A percentile compares a stretch with the other conserved stretches of the same genome.
Evolutionary conservation across 2,329 filamentous ascomycete genomes (phyloP).

Genomic region (Cladosporium sp.): DNA sequence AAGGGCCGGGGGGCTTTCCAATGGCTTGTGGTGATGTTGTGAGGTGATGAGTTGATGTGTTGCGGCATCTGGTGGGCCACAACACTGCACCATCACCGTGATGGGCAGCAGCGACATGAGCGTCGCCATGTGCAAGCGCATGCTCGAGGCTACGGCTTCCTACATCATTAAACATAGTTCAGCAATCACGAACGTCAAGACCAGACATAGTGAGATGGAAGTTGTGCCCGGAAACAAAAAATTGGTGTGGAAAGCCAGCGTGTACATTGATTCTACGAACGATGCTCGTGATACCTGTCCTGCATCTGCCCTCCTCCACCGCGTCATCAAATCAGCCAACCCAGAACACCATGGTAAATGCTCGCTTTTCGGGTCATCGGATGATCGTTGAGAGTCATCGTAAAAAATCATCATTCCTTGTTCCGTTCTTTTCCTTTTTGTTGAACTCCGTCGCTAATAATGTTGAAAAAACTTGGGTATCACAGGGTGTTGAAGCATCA

Average conservation of each 20-base stretch:
- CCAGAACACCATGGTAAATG: conserved; percentile 18
- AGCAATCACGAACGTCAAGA: not conserved
- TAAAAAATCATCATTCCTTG: conserved; percentile 23
- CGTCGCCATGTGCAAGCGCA: not conserved
- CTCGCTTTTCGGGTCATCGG: conserved; percentile 18
- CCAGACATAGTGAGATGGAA: not conserved
- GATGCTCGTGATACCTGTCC: conserved; percentile 9
- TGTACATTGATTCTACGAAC: conserved; percentile 15
- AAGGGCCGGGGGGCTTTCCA: not conserved
- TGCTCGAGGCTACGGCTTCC: not conserved
- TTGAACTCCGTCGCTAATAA: conserved; percentile 33
- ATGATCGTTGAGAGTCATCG: conserved; percentile 32
- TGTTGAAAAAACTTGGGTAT: conserved; percentile 27
- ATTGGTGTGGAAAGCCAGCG: conserved; percentile 9
- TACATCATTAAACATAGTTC: not conserved
- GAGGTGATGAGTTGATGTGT: not conserved
- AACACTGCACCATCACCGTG: not conserved
- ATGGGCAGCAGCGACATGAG: not conserved
- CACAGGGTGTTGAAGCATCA: conserved; percentile 33
- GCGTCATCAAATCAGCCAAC: conserved; percentile 13
- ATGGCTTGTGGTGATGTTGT: not conserved
- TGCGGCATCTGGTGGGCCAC: not conserved
- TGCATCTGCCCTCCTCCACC: conserved; percentile 1
- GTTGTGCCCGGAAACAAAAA: not conserved
- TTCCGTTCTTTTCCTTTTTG: conserved; percentile 26